Percentiles rank a stretch among this genome's conserved stretches.
phyloP scores from a whole-genome alignment of 805 yeast species.

The Candida suzukii region DNA sequence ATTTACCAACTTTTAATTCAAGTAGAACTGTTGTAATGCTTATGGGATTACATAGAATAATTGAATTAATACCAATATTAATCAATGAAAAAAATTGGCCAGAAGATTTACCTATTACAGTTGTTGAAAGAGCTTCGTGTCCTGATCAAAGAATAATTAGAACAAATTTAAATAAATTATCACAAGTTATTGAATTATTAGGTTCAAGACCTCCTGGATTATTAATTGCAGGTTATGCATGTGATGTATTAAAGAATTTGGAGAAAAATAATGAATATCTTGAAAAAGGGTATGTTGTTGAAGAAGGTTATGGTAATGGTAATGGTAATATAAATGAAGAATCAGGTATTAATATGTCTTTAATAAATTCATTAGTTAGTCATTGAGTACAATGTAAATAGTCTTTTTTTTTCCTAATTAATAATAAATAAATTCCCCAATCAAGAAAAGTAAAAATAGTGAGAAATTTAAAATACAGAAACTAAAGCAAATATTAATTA shows the following conservation, averaged over 20 bases:
- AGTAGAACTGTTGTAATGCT: conserved; percentile 79
- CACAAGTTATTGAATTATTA: conserved; percentile 62
- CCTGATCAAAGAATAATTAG: conserved; percentile 86
- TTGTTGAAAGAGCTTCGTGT: conserved; percentile 87
- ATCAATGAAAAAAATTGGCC: conserved; percentile 54
- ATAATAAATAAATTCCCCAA: background rate
- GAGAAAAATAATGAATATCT: conserved; percentile 4
- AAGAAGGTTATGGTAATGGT: conserved; percentile 19
- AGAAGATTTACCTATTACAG: conserved; percentile 65
- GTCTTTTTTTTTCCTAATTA: background rate
- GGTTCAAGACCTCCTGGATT: conserved; percentile 94
- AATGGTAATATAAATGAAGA: conserved; percentile 19
- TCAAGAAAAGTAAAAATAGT: background rate
- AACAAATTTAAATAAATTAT: conserved; percentile 59
- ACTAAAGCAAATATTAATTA: too few relatives aligned
- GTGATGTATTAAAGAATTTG: conserved; percentile 29
- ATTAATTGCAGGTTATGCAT: conserved; percentile 73
- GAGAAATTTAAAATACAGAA: too few relatives aligned
- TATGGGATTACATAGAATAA: conserved; percentile 81
- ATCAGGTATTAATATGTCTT: conserved; percentile 7
- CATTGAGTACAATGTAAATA: background rate
- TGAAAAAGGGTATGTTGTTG: conserved; percentile 16
- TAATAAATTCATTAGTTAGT: background rate
- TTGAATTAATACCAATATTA: conserved; percentile 43
- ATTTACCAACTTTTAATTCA: conserved; percentile 63